phyloP scores from a whole-genome alignment of 805 yeast species.

The Metschnikowia cubensis region DNA sequence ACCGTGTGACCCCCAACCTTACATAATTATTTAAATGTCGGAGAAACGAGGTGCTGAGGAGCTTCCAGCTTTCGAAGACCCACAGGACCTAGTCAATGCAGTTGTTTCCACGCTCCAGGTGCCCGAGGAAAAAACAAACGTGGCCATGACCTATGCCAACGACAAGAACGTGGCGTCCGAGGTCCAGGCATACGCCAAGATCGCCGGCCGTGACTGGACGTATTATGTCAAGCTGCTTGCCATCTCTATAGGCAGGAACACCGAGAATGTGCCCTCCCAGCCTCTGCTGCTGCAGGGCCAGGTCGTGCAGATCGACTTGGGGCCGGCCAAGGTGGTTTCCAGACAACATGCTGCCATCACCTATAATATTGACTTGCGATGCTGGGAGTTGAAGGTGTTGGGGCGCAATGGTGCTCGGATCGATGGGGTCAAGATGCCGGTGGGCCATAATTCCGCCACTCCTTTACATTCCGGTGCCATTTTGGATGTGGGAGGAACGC shows the following conservation, averaged over 20 bases:
- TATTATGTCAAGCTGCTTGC: constrained; percentile 78
- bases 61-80: constrained; percentile 49
- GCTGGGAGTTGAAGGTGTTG: constrained; percentile 79
- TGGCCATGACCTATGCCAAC: constrained; percentile 68
- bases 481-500: constrained; percentile 93
- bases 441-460: constrained; percentile 48
- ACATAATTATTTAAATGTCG: not conserved
- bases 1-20: not conserved
- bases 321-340: constrained; percentile 96
- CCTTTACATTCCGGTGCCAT: constrained; percentile 82
- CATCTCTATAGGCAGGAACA: constrained; percentile 83
- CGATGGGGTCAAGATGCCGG: constrained; percentile 59
- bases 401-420: constrained; percentile 95
- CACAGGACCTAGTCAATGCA: constrained; percentile 63
- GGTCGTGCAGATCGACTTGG: constrained; percentile 79
- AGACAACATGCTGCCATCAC: constrained; percentile 83
- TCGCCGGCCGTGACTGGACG: constrained; percentile 93
- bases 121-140: constrained; percentile 75
- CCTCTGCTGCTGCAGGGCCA: constrained; percentile 19
- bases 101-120: constrained; percentile 65
- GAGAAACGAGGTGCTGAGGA: constrained; percentile 14
- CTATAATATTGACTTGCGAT: constrained; percentile 67
- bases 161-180: constrained; percentile 65
- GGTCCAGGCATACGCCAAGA: constrained; percentile 97
- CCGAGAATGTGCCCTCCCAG: constrained; percentile 35